Conservation (phyloP, 2,329 filamentous ascomycete genomes). For the Xylariaceae sp. region DNA sequence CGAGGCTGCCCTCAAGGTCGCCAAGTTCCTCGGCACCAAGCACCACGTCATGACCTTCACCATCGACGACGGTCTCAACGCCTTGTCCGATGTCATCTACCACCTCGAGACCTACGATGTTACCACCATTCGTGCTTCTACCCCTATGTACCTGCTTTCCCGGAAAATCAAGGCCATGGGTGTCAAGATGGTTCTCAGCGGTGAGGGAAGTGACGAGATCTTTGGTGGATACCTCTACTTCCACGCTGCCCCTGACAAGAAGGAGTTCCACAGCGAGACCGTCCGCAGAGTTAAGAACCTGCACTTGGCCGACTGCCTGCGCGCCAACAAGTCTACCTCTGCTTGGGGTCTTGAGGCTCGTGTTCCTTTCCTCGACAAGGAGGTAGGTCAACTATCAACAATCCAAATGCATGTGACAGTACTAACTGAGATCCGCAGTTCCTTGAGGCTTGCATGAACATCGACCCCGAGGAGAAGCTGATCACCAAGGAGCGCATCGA, state of each 20-base stretch:
- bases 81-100: slow-evolving; percentile 94
- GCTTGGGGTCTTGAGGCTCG: slow-evolving; percentile 98
- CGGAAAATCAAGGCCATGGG: slow-evolving; percentile 99
- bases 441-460: slow-evolving; percentile 86
- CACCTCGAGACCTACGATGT: slow-evolving; percentile 98
- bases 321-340: slow-evolving; percentile 98
- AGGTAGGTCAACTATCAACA: slow-evolving; percentile 44
- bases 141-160: slow-evolving; percentile 95
- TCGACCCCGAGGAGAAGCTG: slow-evolving; percentile 94
- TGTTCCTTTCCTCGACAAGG: slow-evolving; percentile 95
- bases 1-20: slow-evolving; percentile 84
- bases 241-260: slow-evolving; percentile 85
- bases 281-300: slow-evolving; percentile 94
- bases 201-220: slow-evolving; percentile 96
- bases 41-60: slow-evolving; percentile 99
- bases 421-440: slow-evolving; percentile 49
- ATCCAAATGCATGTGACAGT: not conserved
- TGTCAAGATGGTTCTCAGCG: slow-evolving; percentile 98
- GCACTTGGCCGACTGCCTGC: slow-evolving; percentile 90
- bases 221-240: slow-evolving; percentile 99
- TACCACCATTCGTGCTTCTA: slow-evolving; percentile 95
- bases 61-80: slow-evolving; percentile 93
- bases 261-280: slow-evolving; percentile 92
- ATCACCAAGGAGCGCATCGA: slow-evolving; percentile 85
- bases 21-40: slow-evolving; percentile 94